Conservation (phyloP, 768 basidiomycete genomes). For the Phaffia australis region DNA sequence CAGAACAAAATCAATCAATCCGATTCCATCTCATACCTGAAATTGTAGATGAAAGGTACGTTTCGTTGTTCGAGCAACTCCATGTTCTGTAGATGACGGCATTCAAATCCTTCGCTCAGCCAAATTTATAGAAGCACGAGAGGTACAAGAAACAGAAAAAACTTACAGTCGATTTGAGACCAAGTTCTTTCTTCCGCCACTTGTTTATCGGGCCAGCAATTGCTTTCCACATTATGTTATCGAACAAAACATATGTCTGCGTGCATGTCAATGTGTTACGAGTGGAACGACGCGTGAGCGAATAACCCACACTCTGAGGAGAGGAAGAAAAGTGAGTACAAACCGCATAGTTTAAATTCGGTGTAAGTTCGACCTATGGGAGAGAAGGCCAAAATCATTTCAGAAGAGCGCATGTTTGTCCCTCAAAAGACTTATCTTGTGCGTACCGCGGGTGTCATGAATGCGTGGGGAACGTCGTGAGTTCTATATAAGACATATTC, state of each 20-base stretch:
- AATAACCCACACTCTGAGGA: not conserved
- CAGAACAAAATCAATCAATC: slow-evolving; percentile 31
- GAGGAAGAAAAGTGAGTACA: not conserved
- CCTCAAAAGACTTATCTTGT: not conserved
- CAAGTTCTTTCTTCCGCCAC: slow-evolving; percentile 50
- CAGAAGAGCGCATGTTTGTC: slow-evolving; percentile 35
- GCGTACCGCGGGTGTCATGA: slow-evolving; percentile 39
- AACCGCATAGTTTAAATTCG: slow-evolving; percentile 44
- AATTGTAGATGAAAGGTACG: slow-evolving; percentile 47
- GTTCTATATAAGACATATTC: slow-evolving; percentile 43
- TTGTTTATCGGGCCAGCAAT: slow-evolving; percentile 56
- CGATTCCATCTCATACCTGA: slow-evolving; percentile 34
- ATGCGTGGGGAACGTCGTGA: slow-evolving; percentile 54
- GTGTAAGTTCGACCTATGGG: slow-evolving; percentile 50
- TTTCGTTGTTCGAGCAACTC: slow-evolving; percentile 51
- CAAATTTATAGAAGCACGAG: not conserved
- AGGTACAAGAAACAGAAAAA: not conserved
- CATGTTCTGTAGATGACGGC: slow-evolving; percentile 42
- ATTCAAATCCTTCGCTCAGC: not conserved
- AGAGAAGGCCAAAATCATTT: not conserved
- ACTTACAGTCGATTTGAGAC: slow-evolving; percentile 42
- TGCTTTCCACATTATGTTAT: slow-evolving; percentile 57
- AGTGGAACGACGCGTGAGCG: not conserved
- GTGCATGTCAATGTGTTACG: not conserved
- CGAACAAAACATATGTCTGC: slow-evolving; percentile 51